Evolutionary conservation across 305 asterid genomes (phyloP), one percentile per base, ranked within the genome.

Genomic region (Fraxinus greggii): DNA sequence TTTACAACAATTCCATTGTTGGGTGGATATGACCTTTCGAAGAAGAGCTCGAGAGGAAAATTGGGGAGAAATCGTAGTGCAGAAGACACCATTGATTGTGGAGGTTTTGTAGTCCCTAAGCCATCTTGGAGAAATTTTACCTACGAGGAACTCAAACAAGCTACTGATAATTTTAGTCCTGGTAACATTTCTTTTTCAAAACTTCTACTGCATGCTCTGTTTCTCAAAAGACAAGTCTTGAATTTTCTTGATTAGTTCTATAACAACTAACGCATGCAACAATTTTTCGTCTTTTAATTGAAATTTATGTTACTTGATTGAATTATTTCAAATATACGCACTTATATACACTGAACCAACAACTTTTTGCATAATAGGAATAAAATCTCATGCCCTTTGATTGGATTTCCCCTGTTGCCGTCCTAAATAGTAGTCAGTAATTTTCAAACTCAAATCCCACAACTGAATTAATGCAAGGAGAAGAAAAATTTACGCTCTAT

Each of bases 81-180:
- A 0, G 93, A 88, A 38, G 97, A 89, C 15, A 79, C 86, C 76
- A 84, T 89, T 79, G 91, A 90, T 79, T 86, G 90, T 45, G 92
- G 87, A 13, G 95, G 88, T 72, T 78, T 87, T 54, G 86, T 84
- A 4, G 81, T 85, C 78, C 94, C 96, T 1, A 95, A 94, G 80
- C 97, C 97, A 5, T 86, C 99, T 33, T 94, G 98, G 98, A 93
- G 94, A 85, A 94, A 90, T 83, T 95, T 94, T 29, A 82, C 67
- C 70, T 83, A 35, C 36, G 80, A 87, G n/a, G 94, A 94, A 78
- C 99, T 95, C 78, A 81, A 80, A 5, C 88, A 79, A 63, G 98
- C 99, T 63, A 95, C 99, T 35, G 85, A 91, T 56, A 74, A 89
- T 84, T 95, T 95, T 69, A 84, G 86, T 85, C 86, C 92, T 19